Conservation (phyloP, 176 grass and related monocot genomes). For the Ananas comosus region DNA sequence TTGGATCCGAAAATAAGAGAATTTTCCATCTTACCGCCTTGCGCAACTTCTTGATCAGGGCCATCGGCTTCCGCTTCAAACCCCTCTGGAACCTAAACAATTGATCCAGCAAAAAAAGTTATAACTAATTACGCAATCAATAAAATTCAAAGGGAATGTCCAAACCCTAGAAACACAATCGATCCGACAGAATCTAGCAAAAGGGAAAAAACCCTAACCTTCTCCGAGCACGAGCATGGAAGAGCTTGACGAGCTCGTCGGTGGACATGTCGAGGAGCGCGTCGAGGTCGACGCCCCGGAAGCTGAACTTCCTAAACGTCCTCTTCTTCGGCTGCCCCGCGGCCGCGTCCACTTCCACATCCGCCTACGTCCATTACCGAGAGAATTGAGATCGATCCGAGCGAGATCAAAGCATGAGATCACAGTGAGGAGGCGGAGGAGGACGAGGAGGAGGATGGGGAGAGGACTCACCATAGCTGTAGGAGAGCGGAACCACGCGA, state of each 20-base stretch:
- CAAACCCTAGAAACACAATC: not conserved
- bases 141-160: too few relatives aligned
- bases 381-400: not conserved
- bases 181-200: not conserved
- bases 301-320: constrained; percentile 96
- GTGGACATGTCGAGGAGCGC: constrained; percentile 90
- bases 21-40: constrained; percentile 1
- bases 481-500: too few relatives aligned
- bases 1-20: not conserved
- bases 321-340: constrained; percentile 75
- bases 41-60: constrained; percentile 4
- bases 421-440: not conserved
- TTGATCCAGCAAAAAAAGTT: not conserved
- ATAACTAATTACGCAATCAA: not conserved
- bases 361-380: constrained; percentile 29
- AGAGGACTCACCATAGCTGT: too few relatives aligned
- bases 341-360: constrained; percentile 33
- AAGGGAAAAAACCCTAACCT: constrained; percentile 22
- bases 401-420: not conserved
- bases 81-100: constrained; percentile 10
- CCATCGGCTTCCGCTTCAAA: constrained; percentile 11
- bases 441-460: too few relatives aligned
- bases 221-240: constrained; percentile 67
- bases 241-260: constrained; percentile 85
- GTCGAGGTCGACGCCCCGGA: constrained; percentile 88